Evolutionary conservation across 768 basidiomycete species (phyloP).

Genomic region (Mrakia gelida): DNA sequence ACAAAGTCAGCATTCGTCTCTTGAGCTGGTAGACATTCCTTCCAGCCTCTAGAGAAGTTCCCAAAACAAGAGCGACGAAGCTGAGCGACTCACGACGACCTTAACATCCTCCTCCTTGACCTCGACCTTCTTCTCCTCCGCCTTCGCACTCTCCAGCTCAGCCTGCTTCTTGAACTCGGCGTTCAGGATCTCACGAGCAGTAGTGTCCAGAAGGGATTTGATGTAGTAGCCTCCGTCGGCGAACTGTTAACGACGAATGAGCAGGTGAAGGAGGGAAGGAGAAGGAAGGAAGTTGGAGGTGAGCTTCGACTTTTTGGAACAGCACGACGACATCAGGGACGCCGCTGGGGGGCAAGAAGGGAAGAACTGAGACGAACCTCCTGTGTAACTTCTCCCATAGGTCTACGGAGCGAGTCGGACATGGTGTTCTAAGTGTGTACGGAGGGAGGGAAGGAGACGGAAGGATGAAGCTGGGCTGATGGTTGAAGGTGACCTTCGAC

Average conservation of each 20-base stretch:
- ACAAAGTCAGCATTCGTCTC: too few species aligned
- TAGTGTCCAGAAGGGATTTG: slow-evolving; percentile 13
- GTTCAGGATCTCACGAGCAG: not conserved
- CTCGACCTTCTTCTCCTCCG: not conserved
- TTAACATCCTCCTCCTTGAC: slow-evolving; percentile 8
- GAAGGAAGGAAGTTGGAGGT: not conserved
- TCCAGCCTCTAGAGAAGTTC: too few species aligned
- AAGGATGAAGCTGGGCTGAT: not conserved
- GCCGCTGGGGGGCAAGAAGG: not conserved
- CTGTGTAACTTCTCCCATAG: slow-evolving; percentile 17
- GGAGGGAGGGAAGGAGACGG: not conserved
- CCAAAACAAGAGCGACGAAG: too few species aligned
- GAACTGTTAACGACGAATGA: not conserved
- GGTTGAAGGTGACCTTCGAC: not conserved
- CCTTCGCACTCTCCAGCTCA: not conserved
- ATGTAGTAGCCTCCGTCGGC: slow-evolving; percentile 20
- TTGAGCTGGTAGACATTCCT: too few species aligned
- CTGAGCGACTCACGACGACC: not conserved
- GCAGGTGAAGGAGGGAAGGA: not conserved
- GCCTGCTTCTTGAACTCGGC: not conserved
- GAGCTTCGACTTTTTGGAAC: slow-evolving; percentile 5
- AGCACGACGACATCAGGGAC: not conserved
- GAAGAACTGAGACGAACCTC: not conserved
- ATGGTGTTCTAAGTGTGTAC: not conserved
- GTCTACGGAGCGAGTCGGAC: slow-evolving; percentile 1